Conservation (phyloP, 2,329 filamentous ascomycete species). For the Xenoacremonium recifei region DNA sequence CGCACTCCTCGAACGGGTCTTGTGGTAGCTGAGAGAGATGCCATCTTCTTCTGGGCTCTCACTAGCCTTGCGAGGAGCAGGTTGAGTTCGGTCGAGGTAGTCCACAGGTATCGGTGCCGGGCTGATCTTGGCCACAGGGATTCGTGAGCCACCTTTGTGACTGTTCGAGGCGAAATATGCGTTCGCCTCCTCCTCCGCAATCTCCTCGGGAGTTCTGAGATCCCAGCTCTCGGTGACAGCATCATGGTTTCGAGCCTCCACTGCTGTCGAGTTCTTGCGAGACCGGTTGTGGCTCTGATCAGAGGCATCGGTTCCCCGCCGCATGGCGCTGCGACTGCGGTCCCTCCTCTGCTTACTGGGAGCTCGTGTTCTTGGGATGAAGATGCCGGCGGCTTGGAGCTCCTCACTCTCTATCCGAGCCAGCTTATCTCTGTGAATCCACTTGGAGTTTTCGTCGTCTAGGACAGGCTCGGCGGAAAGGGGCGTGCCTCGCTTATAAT, state of each 20-base stretch:
- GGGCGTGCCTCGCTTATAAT: slow-evolving; percentile 24
- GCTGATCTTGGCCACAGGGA: slow-evolving; percentile 81
- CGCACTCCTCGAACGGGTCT: slow-evolving; percentile 67
- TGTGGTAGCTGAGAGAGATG: slow-evolving; percentile 57
- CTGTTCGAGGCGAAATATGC: slow-evolving; percentile 52
- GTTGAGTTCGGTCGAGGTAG: slow-evolving; percentile 71
- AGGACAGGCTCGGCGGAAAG: slow-evolving; percentile 24
- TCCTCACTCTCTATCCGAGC: slow-evolving; percentile 79
- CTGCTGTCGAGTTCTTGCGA: slow-evolving; percentile 47
- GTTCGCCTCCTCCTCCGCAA: slow-evolving; percentile 57
- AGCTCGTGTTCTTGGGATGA: slow-evolving; percentile 53
- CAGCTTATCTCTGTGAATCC: slow-evolving; percentile 84
- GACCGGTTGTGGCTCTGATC: slow-evolving; percentile 28
- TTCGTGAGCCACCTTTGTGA: slow-evolving; percentile 69
- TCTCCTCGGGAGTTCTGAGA: slow-evolving; percentile 74
- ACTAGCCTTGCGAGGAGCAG: slow-evolving; percentile 60
- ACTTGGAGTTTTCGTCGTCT: slow-evolving; percentile 64
- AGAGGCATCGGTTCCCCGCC: slow-evolving; percentile 30
- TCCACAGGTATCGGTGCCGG: slow-evolving; percentile 71
- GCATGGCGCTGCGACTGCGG: slow-evolving; percentile 34
- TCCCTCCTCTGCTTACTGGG: slow-evolving; percentile 47
- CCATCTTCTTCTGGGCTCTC: slow-evolving; percentile 55
- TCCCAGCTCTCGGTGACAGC: slow-evolving; percentile 61
- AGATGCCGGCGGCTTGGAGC: slow-evolving; percentile 74
- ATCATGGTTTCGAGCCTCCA: slow-evolving; percentile 38